phyloP scores from a whole-genome alignment of 768 basidiomycete species.

The Boletus tomentosulus region DNA sequence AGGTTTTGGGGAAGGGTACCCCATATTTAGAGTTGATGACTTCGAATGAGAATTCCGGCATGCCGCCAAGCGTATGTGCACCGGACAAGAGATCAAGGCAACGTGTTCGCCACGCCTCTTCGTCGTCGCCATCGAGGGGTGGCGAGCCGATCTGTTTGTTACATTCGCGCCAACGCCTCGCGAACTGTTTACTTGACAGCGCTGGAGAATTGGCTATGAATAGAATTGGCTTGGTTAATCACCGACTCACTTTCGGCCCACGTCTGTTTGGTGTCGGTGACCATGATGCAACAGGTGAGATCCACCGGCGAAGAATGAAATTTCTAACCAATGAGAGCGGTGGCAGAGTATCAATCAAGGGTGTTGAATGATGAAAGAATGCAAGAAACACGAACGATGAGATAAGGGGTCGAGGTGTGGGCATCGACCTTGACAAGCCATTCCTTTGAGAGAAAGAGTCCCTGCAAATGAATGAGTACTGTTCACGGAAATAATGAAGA shows the following conservation, averaged over 20 bases:
- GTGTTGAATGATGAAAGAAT: slow-evolving; percentile 3
- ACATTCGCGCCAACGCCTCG: slow-evolving; percentile 65
- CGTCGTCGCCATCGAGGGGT: slow-evolving; percentile 37
- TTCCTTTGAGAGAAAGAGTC: slow-evolving; percentile 58
- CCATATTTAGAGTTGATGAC: slow-evolving; percentile 56
- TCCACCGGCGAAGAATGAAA: slow-evolving; percentile 54
- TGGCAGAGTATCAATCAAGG: slow-evolving; percentile 9
- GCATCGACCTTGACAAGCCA: slow-evolving; percentile 70
- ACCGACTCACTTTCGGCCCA: slow-evolving; percentile 66
- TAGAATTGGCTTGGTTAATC: slow-evolving; percentile 19
- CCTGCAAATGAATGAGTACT: slow-evolving; percentile 34
- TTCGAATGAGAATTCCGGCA: slow-evolving; percentile 56
- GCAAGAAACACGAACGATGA: slow-evolving; percentile 52
- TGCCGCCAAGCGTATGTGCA: slow-evolving; percentile 59
- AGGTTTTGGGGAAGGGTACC: slow-evolving; percentile 33
- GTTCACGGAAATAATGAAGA: background rate
- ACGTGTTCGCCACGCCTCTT: slow-evolving; percentile 59
- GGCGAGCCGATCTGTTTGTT: slow-evolving; percentile 39
- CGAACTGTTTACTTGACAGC: slow-evolving; percentile 52
- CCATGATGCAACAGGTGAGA: slow-evolving; percentile 52
- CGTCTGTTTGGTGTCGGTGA: slow-evolving; percentile 71
- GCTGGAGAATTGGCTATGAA: slow-evolving; percentile 34
- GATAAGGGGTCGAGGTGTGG: slow-evolving; percentile 59
- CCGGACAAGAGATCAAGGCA: slow-evolving; percentile 52
- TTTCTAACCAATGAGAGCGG: slow-evolving; percentile 45